Evolutionary conservation across 108 stramenopile species (phyloP).

Genomic region (Cylindrotheca closterium): DNA sequence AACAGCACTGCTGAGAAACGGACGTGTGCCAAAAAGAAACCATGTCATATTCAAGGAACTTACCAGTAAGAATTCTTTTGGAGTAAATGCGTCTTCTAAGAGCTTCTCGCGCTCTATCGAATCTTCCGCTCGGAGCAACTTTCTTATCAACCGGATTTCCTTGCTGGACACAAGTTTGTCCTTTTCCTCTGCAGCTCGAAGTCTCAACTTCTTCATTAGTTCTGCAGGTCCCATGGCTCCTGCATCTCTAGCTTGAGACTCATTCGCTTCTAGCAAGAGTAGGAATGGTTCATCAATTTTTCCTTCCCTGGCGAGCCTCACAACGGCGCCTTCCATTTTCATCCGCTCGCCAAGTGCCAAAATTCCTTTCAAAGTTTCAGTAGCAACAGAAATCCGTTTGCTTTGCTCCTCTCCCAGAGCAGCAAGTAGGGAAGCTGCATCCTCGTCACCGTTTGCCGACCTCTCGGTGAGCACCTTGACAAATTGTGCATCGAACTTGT

Average conservation of each 20-base stretch:
- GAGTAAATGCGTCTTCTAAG: conserved; percentile 83
- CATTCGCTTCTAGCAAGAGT: conserved; percentile 84
- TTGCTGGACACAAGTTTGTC: conserved; percentile 76
- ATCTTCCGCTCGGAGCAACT: conserved; percentile 72
- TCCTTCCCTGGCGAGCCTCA: conserved; percentile 73
- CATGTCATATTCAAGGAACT: conserved; percentile 10
- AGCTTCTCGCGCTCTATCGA: conserved; percentile 59
- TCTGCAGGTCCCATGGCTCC: conserved; percentile 76
- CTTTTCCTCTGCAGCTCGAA: conserved; percentile 74
- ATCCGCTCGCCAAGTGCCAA: conserved; percentile 78
- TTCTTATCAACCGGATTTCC: conserved; percentile 78
- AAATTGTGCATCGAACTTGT: conserved; percentile 60
- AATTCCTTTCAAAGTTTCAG: conserved; percentile 63
- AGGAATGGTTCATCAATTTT: conserved; percentile 82
- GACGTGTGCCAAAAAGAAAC: neutral
- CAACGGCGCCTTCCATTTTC: conserved; percentile 86
- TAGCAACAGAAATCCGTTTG: conserved; percentile 61
- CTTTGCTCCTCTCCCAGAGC: conserved; percentile 74
- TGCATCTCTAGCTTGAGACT: conserved; percentile 72
- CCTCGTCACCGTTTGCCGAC: conserved; percentile 56
- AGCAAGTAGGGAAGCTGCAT: conserved; percentile 55
- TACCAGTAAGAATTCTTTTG: conserved; percentile 71
- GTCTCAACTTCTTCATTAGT: conserved; percentile 68
- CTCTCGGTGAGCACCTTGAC: conserved; percentile 44
- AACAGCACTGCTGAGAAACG: neutral